These are phyloP conservation scores for Alternaria conjuncta DNA, from an alignment of 2,329 filamentous ascomycete species.

Conservation along the genomic window DNA sequence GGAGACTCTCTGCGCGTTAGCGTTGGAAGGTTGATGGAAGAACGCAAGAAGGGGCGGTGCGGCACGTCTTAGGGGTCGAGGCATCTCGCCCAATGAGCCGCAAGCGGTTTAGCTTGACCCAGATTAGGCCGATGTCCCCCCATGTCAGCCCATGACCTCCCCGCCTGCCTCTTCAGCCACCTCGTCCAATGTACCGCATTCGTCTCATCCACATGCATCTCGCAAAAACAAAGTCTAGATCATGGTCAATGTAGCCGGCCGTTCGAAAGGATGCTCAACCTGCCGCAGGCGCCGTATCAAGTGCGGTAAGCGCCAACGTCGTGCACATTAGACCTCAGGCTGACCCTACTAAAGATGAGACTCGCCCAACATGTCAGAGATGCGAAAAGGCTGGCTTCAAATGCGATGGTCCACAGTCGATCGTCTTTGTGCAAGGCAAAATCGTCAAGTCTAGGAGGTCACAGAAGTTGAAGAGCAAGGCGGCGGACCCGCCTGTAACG, in stretches of 20 bases:
- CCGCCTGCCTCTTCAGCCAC: background rate
- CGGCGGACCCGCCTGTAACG: background rate
- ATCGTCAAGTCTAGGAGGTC: conserved; percentile 36
- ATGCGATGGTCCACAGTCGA: conserved; percentile 34
- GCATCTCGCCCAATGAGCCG: conserved; percentile 32
- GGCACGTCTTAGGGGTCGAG: background rate
- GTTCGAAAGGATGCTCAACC: conserved; percentile 41
- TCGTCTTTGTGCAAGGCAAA: conserved; percentile 32
- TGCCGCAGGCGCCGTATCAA: conserved; percentile 40
- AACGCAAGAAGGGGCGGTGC: background rate
- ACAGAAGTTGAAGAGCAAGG: background rate
- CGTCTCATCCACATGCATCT: background rate
- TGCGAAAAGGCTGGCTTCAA: conserved; percentile 30
- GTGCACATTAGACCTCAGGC: background rate
- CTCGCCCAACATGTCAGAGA: conserved; percentile 31
- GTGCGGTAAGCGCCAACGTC: conserved; percentile 34
- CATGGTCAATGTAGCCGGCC: conserved; percentile 43
- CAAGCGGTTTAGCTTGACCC: conserved; percentile 28
- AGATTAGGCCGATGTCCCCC: background rate
- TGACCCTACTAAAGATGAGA: conserved; percentile 30
- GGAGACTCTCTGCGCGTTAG: background rate
- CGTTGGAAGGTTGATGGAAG: background rate
- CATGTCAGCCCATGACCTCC: background rate
- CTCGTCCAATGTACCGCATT: conserved; percentile 5
- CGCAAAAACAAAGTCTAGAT: background rate